A percentile compares a stretch with the other conserved stretches of the same genome.
Conservation (phyloP, 1,284 basidiomycete genomes). For the Pascua guehoae region DNA sequence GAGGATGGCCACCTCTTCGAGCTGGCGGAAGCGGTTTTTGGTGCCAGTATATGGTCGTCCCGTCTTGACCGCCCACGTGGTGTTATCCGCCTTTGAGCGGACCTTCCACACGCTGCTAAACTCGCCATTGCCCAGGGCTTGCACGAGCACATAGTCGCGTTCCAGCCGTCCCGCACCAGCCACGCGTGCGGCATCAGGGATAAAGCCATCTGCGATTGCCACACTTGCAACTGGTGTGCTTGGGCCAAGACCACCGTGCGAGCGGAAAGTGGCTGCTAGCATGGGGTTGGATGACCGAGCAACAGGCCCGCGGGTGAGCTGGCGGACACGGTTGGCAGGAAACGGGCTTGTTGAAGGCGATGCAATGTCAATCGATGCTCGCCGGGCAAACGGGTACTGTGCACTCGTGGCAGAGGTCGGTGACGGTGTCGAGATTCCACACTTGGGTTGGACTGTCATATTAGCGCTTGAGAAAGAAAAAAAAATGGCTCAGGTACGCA, state of each 20-base stretch:
- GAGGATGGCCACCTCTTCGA: constrained; percentile 90
- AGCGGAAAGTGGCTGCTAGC: constrained; percentile 36
- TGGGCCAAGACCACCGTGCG: constrained; percentile 4
- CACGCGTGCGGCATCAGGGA: constrained; percentile 2
- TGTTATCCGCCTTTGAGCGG: constrained; percentile 59
- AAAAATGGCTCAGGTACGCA: constrained; percentile 8
- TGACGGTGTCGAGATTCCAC: constrained; percentile 35
- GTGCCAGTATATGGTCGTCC: constrained; percentile 86
- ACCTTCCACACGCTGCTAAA: constrained; percentile 94
- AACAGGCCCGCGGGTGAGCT: constrained; percentile 23
- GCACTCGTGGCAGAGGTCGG: constrained; percentile 18
- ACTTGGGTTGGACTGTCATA: constrained; percentile 17
- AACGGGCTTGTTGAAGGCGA: constrained; percentile 8
- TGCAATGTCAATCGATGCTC: constrained; percentile 9
- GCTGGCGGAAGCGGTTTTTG: constrained; percentile 70
- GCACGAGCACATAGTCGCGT: constrained; percentile 65
- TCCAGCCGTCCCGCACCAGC: constrained; percentile 33
- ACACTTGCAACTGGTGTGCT: constrained; percentile 6
- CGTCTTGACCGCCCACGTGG: constrained; percentile 85
- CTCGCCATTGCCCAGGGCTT: constrained; percentile 82
- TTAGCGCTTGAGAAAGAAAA: constrained; percentile 4
- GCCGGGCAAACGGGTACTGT: constrained; percentile 35
- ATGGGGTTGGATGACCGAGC: constrained; percentile 46
- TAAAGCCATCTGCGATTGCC: constrained; percentile 7
- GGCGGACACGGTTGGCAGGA: neutral